phyloP scores from a whole-genome alignment of 345 rosid species.

The Arabis alpina region DNA sequence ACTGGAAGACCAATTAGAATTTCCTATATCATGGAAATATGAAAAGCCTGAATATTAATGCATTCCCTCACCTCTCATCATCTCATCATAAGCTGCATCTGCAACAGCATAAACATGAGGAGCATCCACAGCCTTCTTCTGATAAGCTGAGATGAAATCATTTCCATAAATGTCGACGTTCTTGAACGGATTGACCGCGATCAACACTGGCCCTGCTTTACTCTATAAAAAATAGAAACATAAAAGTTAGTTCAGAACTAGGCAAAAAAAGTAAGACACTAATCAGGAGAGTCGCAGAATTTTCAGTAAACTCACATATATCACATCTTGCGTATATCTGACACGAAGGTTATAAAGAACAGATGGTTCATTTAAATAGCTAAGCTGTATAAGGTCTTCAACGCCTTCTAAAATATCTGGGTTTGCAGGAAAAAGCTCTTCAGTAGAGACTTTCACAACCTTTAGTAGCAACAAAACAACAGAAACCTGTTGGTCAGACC shows the following conservation, averaged over 20 bases:
- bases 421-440: slow-evolving; percentile 89
- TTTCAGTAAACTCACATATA: slow-evolving; percentile 73
- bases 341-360: slow-evolving; percentile 80
- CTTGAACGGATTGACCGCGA: slow-evolving; percentile 92
- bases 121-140: slow-evolving; percentile 58
- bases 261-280: slow-evolving; percentile 3
- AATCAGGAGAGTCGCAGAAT: slow-evolving; percentile 1
- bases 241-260: slow-evolving; percentile 25
- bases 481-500: slow-evolving; percentile 15
- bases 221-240: slow-evolving; percentile 54
- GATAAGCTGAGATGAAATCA: slow-evolving; percentile 59
- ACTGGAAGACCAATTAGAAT: slow-evolving; percentile 11
- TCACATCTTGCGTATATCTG: slow-evolving; percentile 76
- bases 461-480: slow-evolving; percentile 42
- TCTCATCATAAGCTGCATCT: slow-evolving; percentile 79
- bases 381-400: slow-evolving; percentile 89
- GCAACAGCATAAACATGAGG: slow-evolving; percentile 91
- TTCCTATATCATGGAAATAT: slow-evolving; percentile 14
- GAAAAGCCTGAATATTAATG: slow-evolving; percentile 10
- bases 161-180: slow-evolving; percentile 65
- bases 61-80: slow-evolving; percentile 83
- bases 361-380: slow-evolving; percentile 94
- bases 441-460: slow-evolving; percentile 76
- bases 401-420: slow-evolving; percentile 88
- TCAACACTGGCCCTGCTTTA: slow-evolving; percentile 91